Evolutionary conservation across 2,329 filamentous ascomycete species (phyloP).

Genomic region (Drechslera avenae): DNA sequence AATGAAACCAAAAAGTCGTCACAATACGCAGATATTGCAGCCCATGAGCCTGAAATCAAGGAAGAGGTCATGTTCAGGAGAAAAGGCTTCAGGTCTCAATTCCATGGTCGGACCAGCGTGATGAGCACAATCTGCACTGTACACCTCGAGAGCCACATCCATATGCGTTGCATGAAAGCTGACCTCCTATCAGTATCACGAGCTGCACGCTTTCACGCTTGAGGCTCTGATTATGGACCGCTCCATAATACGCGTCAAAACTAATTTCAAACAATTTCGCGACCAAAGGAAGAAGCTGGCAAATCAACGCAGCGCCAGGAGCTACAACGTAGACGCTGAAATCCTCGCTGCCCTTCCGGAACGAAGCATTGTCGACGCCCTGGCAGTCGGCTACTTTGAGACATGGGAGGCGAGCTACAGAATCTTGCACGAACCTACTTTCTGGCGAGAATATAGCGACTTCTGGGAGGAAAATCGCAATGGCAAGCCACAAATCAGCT

Average conservation of each 20-base stretch:
- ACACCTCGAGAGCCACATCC: slow-evolving; percentile 3
- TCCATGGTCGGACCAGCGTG: slow-evolving; percentile 51
- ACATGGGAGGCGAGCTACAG: slow-evolving; percentile 59
- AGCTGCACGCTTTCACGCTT: slow-evolving; percentile 43
- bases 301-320: slow-evolving; percentile 28
- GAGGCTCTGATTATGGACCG: slow-evolving; percentile 37
- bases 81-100: slow-evolving; percentile 53
- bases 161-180: slow-evolving; percentile 3
- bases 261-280: slow-evolving; percentile 44
- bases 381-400: slow-evolving; percentile 55
- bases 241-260: slow-evolving; percentile 37
- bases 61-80: slow-evolving; percentile 52
- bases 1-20: slow-evolving; percentile 24
- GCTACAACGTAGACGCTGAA: slow-evolving; percentile 35
- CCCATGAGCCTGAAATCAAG: slow-evolving; percentile 21
- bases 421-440: slow-evolving; percentile 60
- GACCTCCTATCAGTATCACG: slow-evolving; percentile 38
- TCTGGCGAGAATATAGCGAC: slow-evolving; percentile 55
- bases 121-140: slow-evolving; percentile 45
- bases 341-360: slow-evolving; percentile 47
- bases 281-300: slow-evolving; percentile 31
- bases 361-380: slow-evolving; percentile 48
- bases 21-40: slow-evolving; percentile 18
- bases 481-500: slow-evolving; percentile 31
- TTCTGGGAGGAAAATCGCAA: slow-evolving; percentile 52